Percentiles rank a stretch among this genome's conserved stretches.
Conservation (phyloP, 139 green algal genomes). For the Asterochloris sp. region DNA sequence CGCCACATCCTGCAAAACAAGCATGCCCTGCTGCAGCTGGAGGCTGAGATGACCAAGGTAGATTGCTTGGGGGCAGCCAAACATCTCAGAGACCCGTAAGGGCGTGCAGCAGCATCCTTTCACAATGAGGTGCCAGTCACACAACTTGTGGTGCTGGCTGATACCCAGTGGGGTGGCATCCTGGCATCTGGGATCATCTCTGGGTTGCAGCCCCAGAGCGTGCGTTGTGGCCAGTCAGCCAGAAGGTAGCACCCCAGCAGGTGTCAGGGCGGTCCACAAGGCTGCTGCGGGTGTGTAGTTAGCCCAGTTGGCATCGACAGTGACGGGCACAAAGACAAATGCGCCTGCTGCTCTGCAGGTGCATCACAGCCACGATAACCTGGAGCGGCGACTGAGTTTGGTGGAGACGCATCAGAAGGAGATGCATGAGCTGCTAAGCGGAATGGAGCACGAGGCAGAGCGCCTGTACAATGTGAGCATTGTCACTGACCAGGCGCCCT, state of each 20-base stretch:
- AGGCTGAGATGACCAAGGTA: slow-evolving; percentile 50
- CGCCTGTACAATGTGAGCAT: slow-evolving; percentile 44
- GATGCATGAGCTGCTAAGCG: slow-evolving; percentile 56
- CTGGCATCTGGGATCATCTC: background rate
- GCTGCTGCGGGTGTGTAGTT: background rate
- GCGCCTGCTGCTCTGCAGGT: slow-evolving; percentile 3
- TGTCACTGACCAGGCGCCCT: background rate
- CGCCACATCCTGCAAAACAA: slow-evolving; percentile 75
- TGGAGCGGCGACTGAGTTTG: slow-evolving; percentile 80
- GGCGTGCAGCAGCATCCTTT: background rate
- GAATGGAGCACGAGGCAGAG: slow-evolving; percentile 73
- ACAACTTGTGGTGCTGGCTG: background rate
- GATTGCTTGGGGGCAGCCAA: background rate
- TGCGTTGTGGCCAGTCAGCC: background rate
- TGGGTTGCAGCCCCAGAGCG: background rate
- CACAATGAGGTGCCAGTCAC: background rate
- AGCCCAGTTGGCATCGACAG: background rate
- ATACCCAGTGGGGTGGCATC: background rate
- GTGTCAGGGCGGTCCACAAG: background rate
- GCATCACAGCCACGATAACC: slow-evolving; percentile 46
- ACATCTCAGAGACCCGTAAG: background rate
- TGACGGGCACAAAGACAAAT: background rate
- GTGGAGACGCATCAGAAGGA: slow-evolving; percentile 88
- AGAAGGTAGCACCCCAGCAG: background rate
- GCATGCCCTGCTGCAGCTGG: slow-evolving; percentile 68